Conservation (phyloP, 495 filamentous ascomycete genomes). For the Achaetomiella virescens region DNA sequence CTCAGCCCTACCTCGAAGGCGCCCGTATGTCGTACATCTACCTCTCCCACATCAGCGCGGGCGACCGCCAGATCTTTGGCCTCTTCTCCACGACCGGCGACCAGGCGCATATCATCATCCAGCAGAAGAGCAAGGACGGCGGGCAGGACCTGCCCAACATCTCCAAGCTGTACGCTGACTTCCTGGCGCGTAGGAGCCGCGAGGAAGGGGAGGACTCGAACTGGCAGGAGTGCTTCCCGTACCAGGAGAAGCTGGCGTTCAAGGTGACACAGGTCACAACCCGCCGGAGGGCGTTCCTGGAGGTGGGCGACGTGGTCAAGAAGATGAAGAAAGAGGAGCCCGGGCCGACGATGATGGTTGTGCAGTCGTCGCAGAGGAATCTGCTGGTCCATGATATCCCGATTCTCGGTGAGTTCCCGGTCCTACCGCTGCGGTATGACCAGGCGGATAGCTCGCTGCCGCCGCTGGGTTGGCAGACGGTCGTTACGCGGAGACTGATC, state of each 20-base stretch:
- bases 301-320: constrained; percentile 76
- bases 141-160: constrained; percentile 78
- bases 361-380: constrained; percentile 82
- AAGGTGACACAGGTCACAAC: constrained; percentile 82
- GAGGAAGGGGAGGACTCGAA: constrained; percentile 60
- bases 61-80: constrained; percentile 88
- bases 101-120: constrained; percentile 76
- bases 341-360: constrained; percentile 70
- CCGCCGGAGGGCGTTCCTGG: constrained; percentile 77
- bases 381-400: constrained; percentile 80
- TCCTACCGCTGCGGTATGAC: constrained; percentile 73
- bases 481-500: constrained; percentile 78
- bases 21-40: constrained; percentile 73
- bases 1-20: constrained; percentile 65
- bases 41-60: constrained; percentile 83
- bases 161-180: constrained; percentile 82
- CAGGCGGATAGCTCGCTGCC: constrained; percentile 79
- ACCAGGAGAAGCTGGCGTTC: constrained; percentile 84
- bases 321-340: constrained; percentile 79
- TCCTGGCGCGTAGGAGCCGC: constrained; percentile 50
- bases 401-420: constrained; percentile 75
- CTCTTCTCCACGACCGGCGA: constrained; percentile 79
- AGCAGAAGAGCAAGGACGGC: constrained; percentile 70
- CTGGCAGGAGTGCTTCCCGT: constrained; percentile 75
- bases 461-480: constrained; percentile 87